phyloP scores from a whole-genome alignment of 2,329 filamentous ascomycete species.

The Chaetomiaceae sp. region DNA sequence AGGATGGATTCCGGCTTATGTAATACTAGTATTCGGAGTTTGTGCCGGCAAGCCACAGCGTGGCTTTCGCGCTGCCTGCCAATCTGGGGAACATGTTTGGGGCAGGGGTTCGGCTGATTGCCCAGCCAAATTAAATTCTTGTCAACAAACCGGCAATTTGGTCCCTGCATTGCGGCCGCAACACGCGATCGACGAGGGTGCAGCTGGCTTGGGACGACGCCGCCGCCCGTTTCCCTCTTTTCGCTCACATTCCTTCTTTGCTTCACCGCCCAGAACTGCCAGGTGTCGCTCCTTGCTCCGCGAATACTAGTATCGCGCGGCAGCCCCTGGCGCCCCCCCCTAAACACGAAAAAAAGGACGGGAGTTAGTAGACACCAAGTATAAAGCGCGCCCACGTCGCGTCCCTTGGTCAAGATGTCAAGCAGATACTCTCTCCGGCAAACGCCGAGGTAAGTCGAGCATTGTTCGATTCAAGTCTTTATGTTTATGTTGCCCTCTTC shows the following conservation, averaged over 20 bases:
- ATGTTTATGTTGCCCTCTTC: background rate
- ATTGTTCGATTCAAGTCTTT: background rate
- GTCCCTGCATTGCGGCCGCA: conserved; percentile 9
- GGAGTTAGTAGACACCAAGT: background rate
- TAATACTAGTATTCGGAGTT: conserved; percentile 19
- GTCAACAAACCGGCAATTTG: conserved; percentile 14
- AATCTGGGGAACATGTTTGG: background rate
- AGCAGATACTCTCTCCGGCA: conserved; percentile 32
- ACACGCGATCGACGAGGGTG: conserved; percentile 3
- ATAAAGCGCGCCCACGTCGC: conserved; percentile 14
- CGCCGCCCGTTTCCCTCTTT: background rate
- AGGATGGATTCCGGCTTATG: background rate
- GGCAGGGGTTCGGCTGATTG: conserved; percentile 4
- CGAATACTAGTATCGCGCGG: conserved; percentile 15
- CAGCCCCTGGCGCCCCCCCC: too few relatives aligned
- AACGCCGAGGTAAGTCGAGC: conserved; percentile 31
- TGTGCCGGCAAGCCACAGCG: background rate
- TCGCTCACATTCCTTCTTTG: background rate
- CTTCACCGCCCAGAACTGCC: conserved; percentile 1
- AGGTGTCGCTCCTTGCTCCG: background rate
- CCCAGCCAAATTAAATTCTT: conserved; percentile 10
- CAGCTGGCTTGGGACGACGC: background rate
- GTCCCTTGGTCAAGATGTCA: conserved; percentile 26
- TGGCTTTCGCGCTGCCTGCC: background rate
- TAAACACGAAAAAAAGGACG: too few relatives aligned